Percentiles rank a stretch among this genome's conserved stretches.
Conservation (phyloP, 2,329 filamentous ascomycete genomes). For the Cercospora canescens region DNA sequence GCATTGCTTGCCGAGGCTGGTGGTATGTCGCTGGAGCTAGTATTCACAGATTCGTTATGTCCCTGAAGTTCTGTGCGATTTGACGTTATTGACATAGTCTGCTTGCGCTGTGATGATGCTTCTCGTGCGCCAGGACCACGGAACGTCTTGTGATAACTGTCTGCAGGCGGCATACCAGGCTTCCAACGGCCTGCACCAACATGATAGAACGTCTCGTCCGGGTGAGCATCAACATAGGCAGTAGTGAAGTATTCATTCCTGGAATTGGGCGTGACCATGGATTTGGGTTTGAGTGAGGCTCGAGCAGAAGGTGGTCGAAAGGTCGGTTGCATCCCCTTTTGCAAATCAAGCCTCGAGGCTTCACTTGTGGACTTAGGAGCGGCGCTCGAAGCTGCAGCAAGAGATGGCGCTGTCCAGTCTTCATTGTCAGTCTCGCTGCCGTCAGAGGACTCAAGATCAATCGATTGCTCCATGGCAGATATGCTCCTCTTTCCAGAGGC, state of each 20-base stretch:
- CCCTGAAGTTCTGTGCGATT: background rate
- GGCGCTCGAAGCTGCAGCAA: background rate
- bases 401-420: background rate
- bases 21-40: background rate
- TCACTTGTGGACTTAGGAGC: background rate
- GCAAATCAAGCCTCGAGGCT: background rate
- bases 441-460: background rate
- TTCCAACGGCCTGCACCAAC: constrained; percentile 17
- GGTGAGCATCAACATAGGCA: constrained; percentile 18
- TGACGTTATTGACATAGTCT: background rate
- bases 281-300: background rate
- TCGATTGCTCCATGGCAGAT: background rate
- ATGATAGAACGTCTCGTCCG: constrained; percentile 22
- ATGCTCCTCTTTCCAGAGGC: background rate
- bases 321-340: background rate
- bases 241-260: constrained; percentile 7
- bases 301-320: background rate
- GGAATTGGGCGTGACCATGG: background rate
- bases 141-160: constrained; percentile 1
- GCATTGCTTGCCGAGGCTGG: too few species aligned
- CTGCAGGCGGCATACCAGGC: constrained; percentile 9
- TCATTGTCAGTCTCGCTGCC: constrained; percentile 8
- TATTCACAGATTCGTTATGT: background rate
- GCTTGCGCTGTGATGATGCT: background rate
- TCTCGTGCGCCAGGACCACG: constrained; percentile 8